phyloP scores from a whole-genome alignment of 169 alveolate genomes.

The Plasmodium reichenowi region DNA sequence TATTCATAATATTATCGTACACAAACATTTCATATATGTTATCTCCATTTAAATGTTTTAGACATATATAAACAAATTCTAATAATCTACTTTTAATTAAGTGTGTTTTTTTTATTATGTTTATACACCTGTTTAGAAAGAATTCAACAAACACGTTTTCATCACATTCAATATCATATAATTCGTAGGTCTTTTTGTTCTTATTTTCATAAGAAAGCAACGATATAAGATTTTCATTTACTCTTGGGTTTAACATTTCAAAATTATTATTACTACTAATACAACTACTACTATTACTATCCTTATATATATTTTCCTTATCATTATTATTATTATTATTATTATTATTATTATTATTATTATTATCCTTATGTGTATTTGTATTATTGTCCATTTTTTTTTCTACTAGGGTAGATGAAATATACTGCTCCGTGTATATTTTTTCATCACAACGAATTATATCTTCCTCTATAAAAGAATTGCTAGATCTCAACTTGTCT shows the following conservation, averaged over 20 bases:
- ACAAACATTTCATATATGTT: constrained; percentile 39
- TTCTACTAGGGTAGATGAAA: background rate
- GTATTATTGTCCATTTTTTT: background rate
- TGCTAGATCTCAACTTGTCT: background rate
- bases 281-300: background rate
- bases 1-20: constrained; percentile 13
- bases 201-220: background rate
- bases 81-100: constrained; percentile 60
- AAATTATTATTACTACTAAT: background rate
- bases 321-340: background rate
- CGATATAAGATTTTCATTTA: background rate
- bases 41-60: constrained; percentile 27
- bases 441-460: too few species aligned
- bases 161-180: constrained; percentile 19
- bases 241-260: background rate
- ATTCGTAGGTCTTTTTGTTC: background rate
- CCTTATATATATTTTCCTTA: background rate
- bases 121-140: constrained; percentile 35
- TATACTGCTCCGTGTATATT: too few species aligned
- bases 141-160: constrained; percentile 40
- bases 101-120: constrained; percentile 48
- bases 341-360: background rate
- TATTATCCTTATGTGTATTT: background rate
- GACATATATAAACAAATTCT: constrained; percentile 37
- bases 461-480: background rate